These are phyloP conservation scores for Cyamopsis tetragonoloba DNA, from an alignment of 306 rosid species.

Conservation along the genomic window DNA sequence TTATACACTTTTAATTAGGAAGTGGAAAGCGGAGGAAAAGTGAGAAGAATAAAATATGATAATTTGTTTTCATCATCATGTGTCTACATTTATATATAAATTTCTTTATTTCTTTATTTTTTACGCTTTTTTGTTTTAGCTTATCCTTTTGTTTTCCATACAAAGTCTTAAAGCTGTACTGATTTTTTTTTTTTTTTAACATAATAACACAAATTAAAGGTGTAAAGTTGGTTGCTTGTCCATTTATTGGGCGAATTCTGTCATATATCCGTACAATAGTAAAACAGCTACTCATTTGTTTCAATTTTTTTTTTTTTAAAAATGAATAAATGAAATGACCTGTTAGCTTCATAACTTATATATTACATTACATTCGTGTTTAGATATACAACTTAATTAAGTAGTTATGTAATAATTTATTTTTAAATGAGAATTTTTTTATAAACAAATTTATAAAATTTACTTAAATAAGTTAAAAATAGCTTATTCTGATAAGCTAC, in stretches of 20 bases:
- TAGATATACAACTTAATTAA: too few species aligned
- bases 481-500: too few species aligned
- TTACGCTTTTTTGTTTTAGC: neutral
- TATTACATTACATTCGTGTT: too few species aligned
- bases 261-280: too few species aligned
- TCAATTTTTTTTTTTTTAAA: too few species aligned
- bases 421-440: too few species aligned
- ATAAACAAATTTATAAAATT: too few species aligned
- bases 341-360: neutral
- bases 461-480: too few species aligned
- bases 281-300: neutral
- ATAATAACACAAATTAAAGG: neutral
- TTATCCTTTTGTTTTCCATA: neutral
- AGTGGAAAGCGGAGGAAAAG: neutral
- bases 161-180: neutral
- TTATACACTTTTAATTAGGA: neutral
- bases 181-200: too few species aligned
- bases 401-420: too few species aligned
- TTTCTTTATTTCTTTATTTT: neutral
- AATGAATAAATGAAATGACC: too few species aligned
- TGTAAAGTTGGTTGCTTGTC: neutral
- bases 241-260: neutral
- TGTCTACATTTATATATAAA: neutral
- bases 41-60: constrained; percentile 4
- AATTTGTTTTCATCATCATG: neutral